Evolutionary conservation across 169 alveolate species (phyloP), one percentile per base, ranked within the genome.

Genomic region (Plasmodium gaboni): DNA sequence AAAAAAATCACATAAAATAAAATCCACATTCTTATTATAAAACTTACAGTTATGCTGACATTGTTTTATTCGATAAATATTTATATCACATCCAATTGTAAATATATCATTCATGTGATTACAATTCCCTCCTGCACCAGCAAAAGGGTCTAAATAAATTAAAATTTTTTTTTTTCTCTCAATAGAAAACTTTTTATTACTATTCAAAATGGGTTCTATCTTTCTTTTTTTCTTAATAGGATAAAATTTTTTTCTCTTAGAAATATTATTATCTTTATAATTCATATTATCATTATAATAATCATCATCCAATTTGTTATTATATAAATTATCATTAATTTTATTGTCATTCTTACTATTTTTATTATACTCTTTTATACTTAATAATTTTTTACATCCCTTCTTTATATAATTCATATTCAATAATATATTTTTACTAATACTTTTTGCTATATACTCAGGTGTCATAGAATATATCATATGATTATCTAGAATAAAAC

Each of bases 401-500:
- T 65, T 28, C 7, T 9, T 32, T 26, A 17, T 61, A 51, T 44
- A 5, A 13, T 46, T 2, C 26, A 0, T 4, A 48, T 2, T 17
- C 22, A 22, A 22, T 6, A 78, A 13, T 17, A 78, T 26, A 59
- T 70, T 78, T 9, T 50, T 28, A 13, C 73, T 69, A 5, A 78
- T 78, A 50, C 64, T 78, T 8, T 26, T 63, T 0, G 89, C 17
- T 15, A 78, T 78, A 57, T 46, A 65, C 12, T 78, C 89, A 13
- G 89, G 89, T 6, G 89, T 78, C 89, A 78, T 78, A 46, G 89
- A 78, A 42, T 78, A 78, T 22, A 78, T 19, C 89, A 78, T 78
- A 50, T 78, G 78, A 53, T 55, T 78, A 69, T 78, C 89, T 50
- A 78, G 4, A 17, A 78, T 64, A 78, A 78, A 78, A 64, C 89